Evolutionary conservation across 2,329 filamentous ascomycete species (phyloP).

Genomic region (Trichoderma atroviride): DNA sequence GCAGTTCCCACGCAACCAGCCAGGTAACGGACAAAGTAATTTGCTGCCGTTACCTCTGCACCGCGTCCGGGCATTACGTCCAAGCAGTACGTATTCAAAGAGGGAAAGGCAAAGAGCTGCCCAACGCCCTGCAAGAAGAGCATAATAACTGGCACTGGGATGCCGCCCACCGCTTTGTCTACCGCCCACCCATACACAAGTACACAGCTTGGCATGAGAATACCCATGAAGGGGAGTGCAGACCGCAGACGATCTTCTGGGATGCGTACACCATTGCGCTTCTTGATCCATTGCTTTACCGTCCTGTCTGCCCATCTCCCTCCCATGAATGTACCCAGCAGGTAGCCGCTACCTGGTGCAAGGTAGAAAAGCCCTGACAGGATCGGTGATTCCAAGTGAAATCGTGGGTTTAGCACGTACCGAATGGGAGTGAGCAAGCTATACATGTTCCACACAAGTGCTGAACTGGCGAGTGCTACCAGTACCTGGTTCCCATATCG

Average conservation of each 20-base stretch:
- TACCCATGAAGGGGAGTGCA: slow-evolving; percentile 58
- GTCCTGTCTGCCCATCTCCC: slow-evolving; percentile 70
- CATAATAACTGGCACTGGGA: slow-evolving; percentile 66
- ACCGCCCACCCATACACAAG: slow-evolving; percentile 62
- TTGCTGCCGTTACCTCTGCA: slow-evolving; percentile 76
- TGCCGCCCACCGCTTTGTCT: slow-evolving; percentile 53
- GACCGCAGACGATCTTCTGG: slow-evolving; percentile 70
- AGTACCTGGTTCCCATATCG: slow-evolving; percentile 70
- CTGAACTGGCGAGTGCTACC: slow-evolving; percentile 58
- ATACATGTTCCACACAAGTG: slow-evolving; percentile 74
- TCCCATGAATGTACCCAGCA: slow-evolving; percentile 70
- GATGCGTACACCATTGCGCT: slow-evolving; percentile 60
- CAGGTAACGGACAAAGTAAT: slow-evolving; percentile 77
- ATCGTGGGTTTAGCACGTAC: slow-evolving; percentile 74
- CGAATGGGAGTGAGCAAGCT: slow-evolving; percentile 66
- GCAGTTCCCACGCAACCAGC: slow-evolving; percentile 73
- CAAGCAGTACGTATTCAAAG: slow-evolving; percentile 77
- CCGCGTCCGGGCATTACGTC: slow-evolving; percentile 73
- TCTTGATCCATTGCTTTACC: slow-evolving; percentile 66
- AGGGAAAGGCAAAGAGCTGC: slow-evolving; percentile 75
- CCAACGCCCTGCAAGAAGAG: slow-evolving; percentile 76
- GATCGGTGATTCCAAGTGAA: slow-evolving; percentile 66
- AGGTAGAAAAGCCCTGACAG: slow-evolving; percentile 74
- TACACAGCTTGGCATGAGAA: slow-evolving; percentile 63
- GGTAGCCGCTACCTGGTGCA: slow-evolving; percentile 70